Evolutionary conservation across 2,329 filamentous ascomycete genomes (phyloP).

Genomic region (Pseudogymnoascus sp.): DNA sequence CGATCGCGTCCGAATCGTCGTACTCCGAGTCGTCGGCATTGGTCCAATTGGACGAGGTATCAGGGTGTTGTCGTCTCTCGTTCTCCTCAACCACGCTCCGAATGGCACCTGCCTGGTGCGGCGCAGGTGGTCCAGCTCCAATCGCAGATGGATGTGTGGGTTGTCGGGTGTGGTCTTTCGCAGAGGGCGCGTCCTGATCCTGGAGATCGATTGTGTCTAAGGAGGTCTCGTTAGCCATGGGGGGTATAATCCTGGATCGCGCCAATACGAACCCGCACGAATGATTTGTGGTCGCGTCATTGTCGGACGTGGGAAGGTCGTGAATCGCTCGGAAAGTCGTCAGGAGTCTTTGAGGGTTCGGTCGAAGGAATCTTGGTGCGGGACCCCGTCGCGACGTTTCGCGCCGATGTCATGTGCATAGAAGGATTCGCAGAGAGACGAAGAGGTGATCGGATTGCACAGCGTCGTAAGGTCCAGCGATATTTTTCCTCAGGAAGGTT

Average conservation of each 20-base stretch:
- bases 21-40: constrained; percentile 30
- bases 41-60: constrained; percentile 48
- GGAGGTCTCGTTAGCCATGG: constrained; percentile 22
- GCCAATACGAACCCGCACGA: constrained; percentile 39
- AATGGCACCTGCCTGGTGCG: constrained; percentile 80
- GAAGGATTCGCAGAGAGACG: background rate
- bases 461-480: background rate
- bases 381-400: background rate
- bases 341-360: background rate
- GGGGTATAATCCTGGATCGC: constrained; percentile 1
- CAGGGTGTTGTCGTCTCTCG: constrained; percentile 45
- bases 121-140: constrained; percentile 44
- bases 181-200: constrained; percentile 71
- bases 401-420: constrained; percentile 2
- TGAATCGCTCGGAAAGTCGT: background rate
- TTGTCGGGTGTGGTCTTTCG: constrained; percentile 67
- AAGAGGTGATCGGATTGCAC: background rate
- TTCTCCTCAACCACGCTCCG: constrained; percentile 72
- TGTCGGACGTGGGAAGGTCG: constrained; percentile 10
- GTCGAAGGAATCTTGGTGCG: background rate
- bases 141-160: constrained; percentile 41
- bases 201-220: constrained; percentile 93
- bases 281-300: constrained; percentile 51
- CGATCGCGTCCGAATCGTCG: constrained; percentile 37
- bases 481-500: background rate